Evolutionary conservation across 1,284 basidiomycete genomes (phyloP).

Genomic region (Waitea zeae): DNA sequence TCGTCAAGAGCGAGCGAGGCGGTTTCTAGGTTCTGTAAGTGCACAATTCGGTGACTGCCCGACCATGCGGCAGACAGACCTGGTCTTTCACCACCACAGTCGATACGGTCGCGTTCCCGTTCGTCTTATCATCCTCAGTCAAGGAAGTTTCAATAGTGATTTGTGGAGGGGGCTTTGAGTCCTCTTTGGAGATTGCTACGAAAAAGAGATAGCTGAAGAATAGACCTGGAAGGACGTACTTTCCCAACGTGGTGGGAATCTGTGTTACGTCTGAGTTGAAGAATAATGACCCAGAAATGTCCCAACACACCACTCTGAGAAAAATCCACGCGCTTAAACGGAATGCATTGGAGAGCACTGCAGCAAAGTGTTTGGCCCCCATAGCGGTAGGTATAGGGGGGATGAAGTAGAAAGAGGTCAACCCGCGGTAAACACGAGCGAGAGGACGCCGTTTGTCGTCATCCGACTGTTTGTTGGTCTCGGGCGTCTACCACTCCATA

Average conservation of each 20-base stretch:
- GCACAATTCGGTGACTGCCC: neutral
- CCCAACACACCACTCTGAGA: constrained; percentile 19
- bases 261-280: neutral
- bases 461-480: no score
- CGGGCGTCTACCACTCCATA: no score
- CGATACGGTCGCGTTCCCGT: neutral
- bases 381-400: no score
- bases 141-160: neutral
- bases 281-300: neutral
- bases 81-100: neutral
- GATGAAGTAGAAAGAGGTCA: no score
- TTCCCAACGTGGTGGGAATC: neutral
- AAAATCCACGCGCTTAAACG: constrained; percentile 21
- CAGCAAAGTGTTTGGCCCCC: no score
- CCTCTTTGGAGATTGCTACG: neutral
- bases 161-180: no score
- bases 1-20: constrained; percentile 11
- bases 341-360: constrained; percentile 19
- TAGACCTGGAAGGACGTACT: neutral
- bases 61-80: neutral
- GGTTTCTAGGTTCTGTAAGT: neutral
- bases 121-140: neutral
- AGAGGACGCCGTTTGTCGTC: no score
- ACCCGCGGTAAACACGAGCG: no score
- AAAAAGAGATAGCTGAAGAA: constrained; percentile 1